A percentile compares a stretch with the other conserved stretches of the same genome.
Evolutionary conservation across 1,284 basidiomycete genomes (phyloP).

Genomic region (Cryptococcus floricola): DNA sequence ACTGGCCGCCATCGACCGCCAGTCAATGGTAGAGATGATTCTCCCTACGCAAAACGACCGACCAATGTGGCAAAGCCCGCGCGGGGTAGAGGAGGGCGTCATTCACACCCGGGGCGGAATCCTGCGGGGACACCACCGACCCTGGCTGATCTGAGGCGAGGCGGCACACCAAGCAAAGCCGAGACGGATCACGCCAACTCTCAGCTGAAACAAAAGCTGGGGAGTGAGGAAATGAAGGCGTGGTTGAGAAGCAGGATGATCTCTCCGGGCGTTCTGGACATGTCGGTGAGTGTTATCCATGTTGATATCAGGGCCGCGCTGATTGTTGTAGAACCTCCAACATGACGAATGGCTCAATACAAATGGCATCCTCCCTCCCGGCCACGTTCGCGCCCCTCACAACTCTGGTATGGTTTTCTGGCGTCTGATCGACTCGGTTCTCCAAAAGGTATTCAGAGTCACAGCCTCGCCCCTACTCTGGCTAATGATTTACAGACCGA

Average conservation of each 20-base stretch:
- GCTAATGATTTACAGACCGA: not conserved
- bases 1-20: constrained; percentile 12
- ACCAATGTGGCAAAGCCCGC: not conserved
- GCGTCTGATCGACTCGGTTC: constrained; percentile 34
- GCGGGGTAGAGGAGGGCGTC: not conserved
- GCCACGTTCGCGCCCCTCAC: constrained; percentile 34
- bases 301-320: no score
- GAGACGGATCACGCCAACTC: constrained; percentile 26
- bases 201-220: constrained; percentile 31
- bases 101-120: constrained; percentile 5
- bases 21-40: constrained; percentile 7
- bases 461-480: not conserved
- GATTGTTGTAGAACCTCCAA: constrained; percentile 23
- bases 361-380: constrained; percentile 41
- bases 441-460: constrained; percentile 29
- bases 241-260: constrained; percentile 40
- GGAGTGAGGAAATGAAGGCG: constrained; percentile 38
- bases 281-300: constrained; percentile 33
- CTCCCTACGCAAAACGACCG: constrained; percentile 12
- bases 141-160: constrained; percentile 7
- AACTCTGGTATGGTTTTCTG: constrained; percentile 42
- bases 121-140: constrained; percentile 19
- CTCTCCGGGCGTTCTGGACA: constrained; percentile 36
- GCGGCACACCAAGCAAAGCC: constrained; percentile 8
- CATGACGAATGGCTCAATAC: constrained; percentile 40